These are phyloP conservation scores for Fragaria iinumae DNA, from an alignment of 306 rosid genomes.

Conservation along the genomic window DNA sequence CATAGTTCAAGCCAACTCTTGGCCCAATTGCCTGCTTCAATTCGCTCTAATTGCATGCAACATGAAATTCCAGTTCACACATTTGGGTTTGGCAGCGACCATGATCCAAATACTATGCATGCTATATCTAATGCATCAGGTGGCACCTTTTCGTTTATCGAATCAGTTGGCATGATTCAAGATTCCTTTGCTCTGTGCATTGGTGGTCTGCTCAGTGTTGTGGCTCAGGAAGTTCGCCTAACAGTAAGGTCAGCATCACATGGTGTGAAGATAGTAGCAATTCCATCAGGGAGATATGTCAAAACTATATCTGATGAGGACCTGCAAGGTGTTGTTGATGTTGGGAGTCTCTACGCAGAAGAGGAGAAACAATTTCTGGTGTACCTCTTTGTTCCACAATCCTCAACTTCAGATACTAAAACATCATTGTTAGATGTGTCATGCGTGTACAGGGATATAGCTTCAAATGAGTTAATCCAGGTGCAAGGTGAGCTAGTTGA, in stretches of 20 bases:
- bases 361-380: slow-evolving; percentile 37
- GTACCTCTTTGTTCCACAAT: slow-evolving; percentile 23
- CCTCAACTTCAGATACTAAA: neutral
- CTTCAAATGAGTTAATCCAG: neutral
- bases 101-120: slow-evolving; percentile 9
- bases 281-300: slow-evolving; percentile 14
- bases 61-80: slow-evolving; percentile 29
- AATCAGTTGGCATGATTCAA: slow-evolving; percentile 16
- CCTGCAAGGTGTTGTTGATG: slow-evolving; percentile 14
- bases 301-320: slow-evolving; percentile 21
- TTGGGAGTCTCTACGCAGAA: slow-evolving; percentile 32
- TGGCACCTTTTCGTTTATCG: slow-evolving; percentile 26
- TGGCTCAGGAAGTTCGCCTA: slow-evolving; percentile 36
- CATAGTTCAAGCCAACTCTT: neutral
- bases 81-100: slow-evolving; percentile 34
- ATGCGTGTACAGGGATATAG: slow-evolving; percentile 12
- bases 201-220: slow-evolving; percentile 37
- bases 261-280: slow-evolving; percentile 13
- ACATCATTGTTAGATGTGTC: slow-evolving; percentile 13
- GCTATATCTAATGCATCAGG: slow-evolving; percentile 25
- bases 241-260: slow-evolving; percentile 22
- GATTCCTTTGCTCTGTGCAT: slow-evolving; percentile 37
- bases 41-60: neutral
- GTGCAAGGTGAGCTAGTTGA: neutral
- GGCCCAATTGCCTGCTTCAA: slow-evolving; percentile 7